Conservation (phyloP, 305 asterid species). For the Fraxinus sp. region DNA sequence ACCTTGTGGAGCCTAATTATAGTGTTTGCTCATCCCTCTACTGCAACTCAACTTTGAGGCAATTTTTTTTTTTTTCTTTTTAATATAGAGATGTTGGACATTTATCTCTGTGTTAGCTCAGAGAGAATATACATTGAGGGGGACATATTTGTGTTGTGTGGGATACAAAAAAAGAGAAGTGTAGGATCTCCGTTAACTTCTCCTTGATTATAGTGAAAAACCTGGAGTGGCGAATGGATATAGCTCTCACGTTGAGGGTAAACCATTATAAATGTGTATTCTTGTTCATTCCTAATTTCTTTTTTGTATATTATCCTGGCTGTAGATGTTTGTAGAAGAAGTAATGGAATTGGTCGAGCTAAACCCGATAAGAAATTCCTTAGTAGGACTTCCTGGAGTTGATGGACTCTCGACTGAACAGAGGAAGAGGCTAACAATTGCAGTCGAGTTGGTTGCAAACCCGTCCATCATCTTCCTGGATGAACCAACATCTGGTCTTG, state of each 20-base stretch:
- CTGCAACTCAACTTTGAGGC: neutral
- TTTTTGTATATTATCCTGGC: neutral
- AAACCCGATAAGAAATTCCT: constrained; percentile 31
- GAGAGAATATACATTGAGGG: neutral
- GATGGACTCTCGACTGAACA: constrained; percentile 54
- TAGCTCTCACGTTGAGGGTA: neutral
- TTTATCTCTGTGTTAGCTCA: neutral
- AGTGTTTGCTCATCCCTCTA: neutral
- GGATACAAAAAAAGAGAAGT: neutral
- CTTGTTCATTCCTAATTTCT: neutral
- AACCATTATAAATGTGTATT: neutral
- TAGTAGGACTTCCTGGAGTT: constrained; percentile 49
- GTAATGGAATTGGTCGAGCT: constrained; percentile 51
- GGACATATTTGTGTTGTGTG: neutral
- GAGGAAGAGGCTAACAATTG: constrained; percentile 48
- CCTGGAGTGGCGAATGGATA: neutral
- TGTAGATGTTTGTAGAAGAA: constrained; percentile 53
- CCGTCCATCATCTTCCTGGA: constrained; percentile 59
- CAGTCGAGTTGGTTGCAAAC: constrained; percentile 49
- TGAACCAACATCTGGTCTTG: constrained; percentile 55
- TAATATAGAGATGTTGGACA: neutral
- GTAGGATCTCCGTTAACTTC: neutral
- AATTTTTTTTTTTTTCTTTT: no score
- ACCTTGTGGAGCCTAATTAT: neutral
- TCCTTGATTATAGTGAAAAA: neutral